Evolutionary conservation across 345 rosid species (phyloP).

Genomic region (Euphorbia tirucalli): DNA sequence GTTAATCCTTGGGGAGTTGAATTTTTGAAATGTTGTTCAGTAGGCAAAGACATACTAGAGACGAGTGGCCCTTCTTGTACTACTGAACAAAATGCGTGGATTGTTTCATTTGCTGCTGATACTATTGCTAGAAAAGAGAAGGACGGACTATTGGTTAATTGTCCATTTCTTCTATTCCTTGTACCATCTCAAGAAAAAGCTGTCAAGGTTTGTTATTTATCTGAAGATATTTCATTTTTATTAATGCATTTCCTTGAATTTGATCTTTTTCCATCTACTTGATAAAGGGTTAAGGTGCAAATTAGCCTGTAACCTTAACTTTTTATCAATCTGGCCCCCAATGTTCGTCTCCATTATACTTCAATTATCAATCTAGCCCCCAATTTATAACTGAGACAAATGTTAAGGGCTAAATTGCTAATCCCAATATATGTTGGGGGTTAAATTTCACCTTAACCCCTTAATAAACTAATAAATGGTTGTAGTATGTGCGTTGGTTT

Average conservation of each 20-base stretch:
- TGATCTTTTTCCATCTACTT: not conserved
- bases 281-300: not conserved
- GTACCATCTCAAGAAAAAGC: conserved; percentile 85
- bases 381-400: too few species aligned
- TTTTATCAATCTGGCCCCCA: too few species aligned
- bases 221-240: conserved; percentile 1
- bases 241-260: not conserved
- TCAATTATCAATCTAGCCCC: too few species aligned
- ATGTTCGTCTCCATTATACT: too few species aligned
- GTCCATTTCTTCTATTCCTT: conserved; percentile 75
- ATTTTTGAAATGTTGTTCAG: conserved; percentile 61
- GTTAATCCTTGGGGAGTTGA: conserved; percentile 74
- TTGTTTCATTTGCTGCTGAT: conserved; percentile 73
- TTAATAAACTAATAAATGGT: not conserved
- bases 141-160: conserved; percentile 40
- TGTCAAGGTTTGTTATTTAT: conserved; percentile 44
- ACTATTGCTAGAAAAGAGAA: conserved; percentile 66
- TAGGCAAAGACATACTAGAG: conserved; percentile 60
- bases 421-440: too few species aligned
- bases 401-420: too few species aligned
- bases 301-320: too few species aligned
- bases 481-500: too few species aligned
- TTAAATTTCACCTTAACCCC: too few species aligned
- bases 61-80: conserved; percentile 56
- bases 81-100: conserved; percentile 76